phyloP scores from a whole-genome alignment of 305 asterid genomes.

The Ajuga reptans region DNA sequence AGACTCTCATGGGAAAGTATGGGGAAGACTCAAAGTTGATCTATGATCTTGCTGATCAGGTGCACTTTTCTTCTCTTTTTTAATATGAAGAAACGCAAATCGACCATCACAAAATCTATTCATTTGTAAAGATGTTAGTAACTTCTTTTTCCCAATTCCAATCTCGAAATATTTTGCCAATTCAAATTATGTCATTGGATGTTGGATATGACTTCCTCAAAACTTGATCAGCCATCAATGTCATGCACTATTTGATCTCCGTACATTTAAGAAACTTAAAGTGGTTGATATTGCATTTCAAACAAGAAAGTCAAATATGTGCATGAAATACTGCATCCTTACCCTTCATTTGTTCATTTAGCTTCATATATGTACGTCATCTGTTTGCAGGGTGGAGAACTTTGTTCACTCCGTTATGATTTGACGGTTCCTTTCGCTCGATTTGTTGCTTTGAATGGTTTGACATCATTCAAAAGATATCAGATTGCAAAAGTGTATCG shows the following conservation, averaged over 20 bases:
- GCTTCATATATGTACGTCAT: not conserved
- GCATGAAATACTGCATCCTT: not conserved
- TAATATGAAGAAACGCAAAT: not conserved
- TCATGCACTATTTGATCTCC: conserved; percentile 10
- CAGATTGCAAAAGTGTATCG: conserved; percentile 94
- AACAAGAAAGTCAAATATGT: not conserved
- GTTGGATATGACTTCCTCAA: not conserved
- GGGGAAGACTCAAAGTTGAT: conserved; percentile 95
- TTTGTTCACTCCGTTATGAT: conserved; percentile 91
- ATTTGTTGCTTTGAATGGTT: conserved; percentile 83
- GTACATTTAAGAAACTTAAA: not conserved
- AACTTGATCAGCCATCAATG: not conserved
- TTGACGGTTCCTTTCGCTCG: conserved; percentile 90
- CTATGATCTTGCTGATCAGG: conserved; percentile 97
- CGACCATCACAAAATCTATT: not conserved
- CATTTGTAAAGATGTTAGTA: not conserved
- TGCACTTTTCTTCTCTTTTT: conserved; percentile 20
- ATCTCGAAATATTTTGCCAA: not conserved
- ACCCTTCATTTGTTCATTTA: not conserved
- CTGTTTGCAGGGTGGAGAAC: conserved; percentile 87
- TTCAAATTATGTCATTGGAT: not conserved
- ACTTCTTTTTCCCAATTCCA: not conserved
- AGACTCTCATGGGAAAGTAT: conserved; percentile 89
- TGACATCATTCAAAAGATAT: conserved; percentile 79
- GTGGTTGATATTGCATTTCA: not conserved